Evolutionary conservation across 2,329 filamentous ascomycete species (phyloP).

Genomic region (Fusarium floridanum): DNA sequence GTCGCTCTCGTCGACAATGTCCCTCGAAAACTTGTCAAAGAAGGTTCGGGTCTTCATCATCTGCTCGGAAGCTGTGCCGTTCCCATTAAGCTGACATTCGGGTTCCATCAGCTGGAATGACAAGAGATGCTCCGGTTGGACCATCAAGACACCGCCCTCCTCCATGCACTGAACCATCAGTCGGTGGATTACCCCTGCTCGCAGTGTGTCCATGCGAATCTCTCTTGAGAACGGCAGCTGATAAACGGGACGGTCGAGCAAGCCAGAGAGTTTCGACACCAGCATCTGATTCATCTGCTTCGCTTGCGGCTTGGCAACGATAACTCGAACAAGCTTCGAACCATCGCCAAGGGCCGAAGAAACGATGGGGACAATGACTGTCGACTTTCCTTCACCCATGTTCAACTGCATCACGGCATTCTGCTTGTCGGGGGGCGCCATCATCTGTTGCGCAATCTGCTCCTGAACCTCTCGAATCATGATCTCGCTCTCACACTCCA

Average conservation of each 20-base stretch:
- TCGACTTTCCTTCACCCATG: slow-evolving; percentile 80
- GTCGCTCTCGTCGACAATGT: slow-evolving; percentile 76
- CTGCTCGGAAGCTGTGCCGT: slow-evolving; percentile 41
- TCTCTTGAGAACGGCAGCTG: slow-evolving; percentile 71
- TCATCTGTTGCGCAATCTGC: slow-evolving; percentile 70
- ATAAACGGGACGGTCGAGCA: slow-evolving; percentile 67
- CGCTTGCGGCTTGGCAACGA: slow-evolving; percentile 72
- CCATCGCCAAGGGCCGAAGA: slow-evolving; percentile 66
- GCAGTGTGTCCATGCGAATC: slow-evolving; percentile 48
- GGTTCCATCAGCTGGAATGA: slow-evolving; percentile 74
- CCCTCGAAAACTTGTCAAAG: slow-evolving; percentile 60
- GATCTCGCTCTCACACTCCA: slow-evolving; percentile 74
- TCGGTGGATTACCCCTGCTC: slow-evolving; percentile 52
- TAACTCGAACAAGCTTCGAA: slow-evolving; percentile 64
- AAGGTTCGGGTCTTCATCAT: slow-evolving; percentile 59
- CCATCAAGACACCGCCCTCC: slow-evolving; percentile 67
- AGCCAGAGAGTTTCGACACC: slow-evolving; percentile 60
- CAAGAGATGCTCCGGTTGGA: slow-evolving; percentile 73
- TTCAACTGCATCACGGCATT: slow-evolving; percentile 75
- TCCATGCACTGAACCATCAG: slow-evolving; percentile 62
- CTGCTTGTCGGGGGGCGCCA: slow-evolving; percentile 47
- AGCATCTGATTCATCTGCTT: slow-evolving; percentile 66
- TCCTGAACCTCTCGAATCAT: slow-evolving; percentile 71
- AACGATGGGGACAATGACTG: slow-evolving; percentile 76
- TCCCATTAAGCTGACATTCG: slow-evolving; percentile 57